Evolutionary conservation across 73 alveolate species (phyloP).

Genomic region (Blepharisma japonicum): DNA sequence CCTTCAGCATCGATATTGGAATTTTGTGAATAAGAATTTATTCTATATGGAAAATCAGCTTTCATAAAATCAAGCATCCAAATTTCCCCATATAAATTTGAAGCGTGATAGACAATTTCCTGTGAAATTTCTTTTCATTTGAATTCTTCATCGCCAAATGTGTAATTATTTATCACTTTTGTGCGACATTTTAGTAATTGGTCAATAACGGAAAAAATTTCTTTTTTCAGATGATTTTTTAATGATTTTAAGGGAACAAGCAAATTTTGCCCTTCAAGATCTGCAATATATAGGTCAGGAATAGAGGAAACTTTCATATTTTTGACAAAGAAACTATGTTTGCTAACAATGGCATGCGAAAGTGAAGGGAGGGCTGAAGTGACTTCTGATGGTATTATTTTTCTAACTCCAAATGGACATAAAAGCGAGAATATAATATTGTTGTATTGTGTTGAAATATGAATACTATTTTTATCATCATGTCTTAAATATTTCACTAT

Average conservation of each 20-base stretch:
- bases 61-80: slow-evolving; percentile 14
- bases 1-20: not conserved
- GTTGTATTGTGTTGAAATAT: not conserved
- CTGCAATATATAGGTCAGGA: not conserved
- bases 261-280: slow-evolving; percentile 4
- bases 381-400: not conserved
- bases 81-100: not conserved
- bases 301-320: not conserved
- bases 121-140: not conserved
- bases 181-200: not conserved
- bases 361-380: not conserved
- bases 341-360: not conserved
- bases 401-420: not conserved
- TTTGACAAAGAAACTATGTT: not conserved
- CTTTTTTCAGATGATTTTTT: not conserved
- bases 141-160: not conserved
- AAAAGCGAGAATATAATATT: not conserved
- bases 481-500: not conserved
- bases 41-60: not conserved
- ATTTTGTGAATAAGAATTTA: not conserved
- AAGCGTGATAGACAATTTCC: no score
- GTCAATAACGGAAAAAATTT: not conserved
- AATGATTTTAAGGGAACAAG: not conserved
- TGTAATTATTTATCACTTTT: no score
- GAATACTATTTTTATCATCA: not conserved